Conservation (phyloP, 257 asterid genomes). For the Fraxinus excelsior region DNA sequence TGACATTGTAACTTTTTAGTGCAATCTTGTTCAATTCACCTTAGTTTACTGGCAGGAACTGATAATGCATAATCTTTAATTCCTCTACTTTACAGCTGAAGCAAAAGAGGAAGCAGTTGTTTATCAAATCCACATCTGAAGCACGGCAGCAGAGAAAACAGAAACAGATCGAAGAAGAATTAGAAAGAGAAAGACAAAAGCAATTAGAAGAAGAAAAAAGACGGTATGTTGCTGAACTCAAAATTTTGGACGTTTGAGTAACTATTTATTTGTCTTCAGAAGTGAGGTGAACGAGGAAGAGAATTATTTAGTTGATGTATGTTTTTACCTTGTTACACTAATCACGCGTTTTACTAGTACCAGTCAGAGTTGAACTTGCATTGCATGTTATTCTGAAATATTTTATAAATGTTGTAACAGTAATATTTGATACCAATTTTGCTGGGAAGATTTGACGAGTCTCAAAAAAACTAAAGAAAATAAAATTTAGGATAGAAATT, state of each 20-base stretch:
- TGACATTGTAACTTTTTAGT: not conserved
- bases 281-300: not conserved
- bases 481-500: no score
- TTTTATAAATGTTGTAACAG: no score
- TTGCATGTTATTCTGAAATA: no score
- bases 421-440: no score
- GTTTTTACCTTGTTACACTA: not conserved
- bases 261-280: constrained; percentile 3
- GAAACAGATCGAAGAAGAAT: constrained; percentile 82
- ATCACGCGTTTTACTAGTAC: not conserved
- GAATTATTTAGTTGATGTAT: not conserved
- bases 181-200: constrained; percentile 81
- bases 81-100: constrained; percentile 56
- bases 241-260: constrained; percentile 3
- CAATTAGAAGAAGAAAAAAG: constrained; percentile 95
- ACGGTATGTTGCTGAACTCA: constrained; percentile 51
- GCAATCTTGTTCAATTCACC: not conserved
- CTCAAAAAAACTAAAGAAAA: no score
- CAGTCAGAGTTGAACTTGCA: no score
- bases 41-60: constrained; percentile 12
- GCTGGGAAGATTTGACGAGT: no score
- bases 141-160: constrained; percentile 88
- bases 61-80: constrained; percentile 17
- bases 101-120: constrained; percentile 80
- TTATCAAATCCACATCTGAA: constrained; percentile 80